Evolutionary conservation across 495 filamentous ascomycete species (phyloP), one percentile per base, ranked within the genome.

Genomic region (Penicillium crystallinum): DNA sequence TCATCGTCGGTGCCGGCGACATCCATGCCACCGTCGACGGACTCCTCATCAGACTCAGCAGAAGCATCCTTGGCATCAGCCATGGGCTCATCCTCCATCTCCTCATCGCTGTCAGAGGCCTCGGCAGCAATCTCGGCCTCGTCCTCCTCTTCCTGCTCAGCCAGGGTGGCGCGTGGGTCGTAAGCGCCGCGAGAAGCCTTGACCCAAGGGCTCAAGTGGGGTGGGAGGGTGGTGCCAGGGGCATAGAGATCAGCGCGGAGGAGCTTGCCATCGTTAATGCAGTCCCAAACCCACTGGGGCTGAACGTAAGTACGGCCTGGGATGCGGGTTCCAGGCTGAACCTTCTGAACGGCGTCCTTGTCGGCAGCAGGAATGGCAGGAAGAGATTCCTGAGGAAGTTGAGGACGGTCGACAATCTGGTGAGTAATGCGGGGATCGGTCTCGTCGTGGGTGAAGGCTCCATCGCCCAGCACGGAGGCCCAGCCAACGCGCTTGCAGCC

Each of bases 211-310:
- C 91, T 97, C 51, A 98, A 68, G 78, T 98, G 93, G 4, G 93
- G 91, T 14, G 93, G 93, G 29, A 98, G 77, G 52, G 85, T 82
- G 12, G 90, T 87, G 17, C 93, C 95, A 4, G 95, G 91, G 3
- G 83, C 89, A 56, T 98, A 98, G 2, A 93, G 74, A 65, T 96
- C 90, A 11, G 91, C 84, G 33, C 87, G 78, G 55, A 97, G 85
- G 33, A 98, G 72, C 67, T 89, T 88, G 35, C 89, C 89, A 22
- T 88, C 84, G 68, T 98, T 98, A 58, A 97, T 72, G 63, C 87
- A 89, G 56, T 98, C 93, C 93, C 93, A 98, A 12, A 98, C 81
- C 90, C 95, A 98, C 65, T 98, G 93, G 18, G 93, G 93, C 71
- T 98, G 93, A 42, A 98, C 69, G 58, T 97, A 97, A 39, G 85